Conservation (phyloP, 192 early-diverging fungal species). For the Gaertneriomyces semiglobifer region DNA sequence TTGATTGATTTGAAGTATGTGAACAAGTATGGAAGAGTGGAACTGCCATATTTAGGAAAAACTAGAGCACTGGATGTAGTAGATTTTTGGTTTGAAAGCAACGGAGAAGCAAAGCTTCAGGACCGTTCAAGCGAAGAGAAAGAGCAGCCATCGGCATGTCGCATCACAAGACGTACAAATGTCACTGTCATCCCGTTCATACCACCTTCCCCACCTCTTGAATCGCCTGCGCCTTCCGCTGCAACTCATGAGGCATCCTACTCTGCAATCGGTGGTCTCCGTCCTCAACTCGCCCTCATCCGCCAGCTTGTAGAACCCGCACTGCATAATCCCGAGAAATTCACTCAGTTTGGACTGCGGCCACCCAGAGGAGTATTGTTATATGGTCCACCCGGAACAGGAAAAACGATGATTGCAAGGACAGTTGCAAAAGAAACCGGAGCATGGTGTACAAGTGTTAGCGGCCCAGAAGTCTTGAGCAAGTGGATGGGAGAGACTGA, state of each 20-base stretch:
- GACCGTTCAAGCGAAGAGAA: background rate
- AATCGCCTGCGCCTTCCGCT: conserved; percentile 15
- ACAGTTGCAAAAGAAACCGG: conserved; percentile 56
- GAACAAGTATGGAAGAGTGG: conserved; percentile 41
- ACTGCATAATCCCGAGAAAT: conserved; percentile 68
- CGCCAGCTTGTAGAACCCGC: conserved; percentile 83
- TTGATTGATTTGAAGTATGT: conserved; percentile 66
- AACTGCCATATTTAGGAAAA: conserved; percentile 57
- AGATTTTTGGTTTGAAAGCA: background rate
- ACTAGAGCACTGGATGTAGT: conserved; percentile 36
- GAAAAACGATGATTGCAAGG: conserved; percentile 60
- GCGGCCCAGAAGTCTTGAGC: conserved; percentile 86
- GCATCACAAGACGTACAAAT: background rate
- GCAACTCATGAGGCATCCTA: conserved; percentile 43
- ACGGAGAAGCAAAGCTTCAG: background rate
- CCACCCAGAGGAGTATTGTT: conserved; percentile 77
- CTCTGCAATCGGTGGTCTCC: conserved; percentile 77
- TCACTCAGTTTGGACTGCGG: conserved; percentile 69
- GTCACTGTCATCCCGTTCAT: too few relatives aligned
- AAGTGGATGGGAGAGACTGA: conserved; percentile 95
- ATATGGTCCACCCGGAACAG: conserved; percentile 61
- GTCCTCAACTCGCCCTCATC: conserved; percentile 64
- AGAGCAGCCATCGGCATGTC: conserved; percentile 17
- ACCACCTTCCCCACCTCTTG: background rate
- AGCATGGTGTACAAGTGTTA: conserved; percentile 75